Evolutionary conservation across 2,329 filamentous ascomycete species (phyloP).

Genomic region (Trichoderma guizhouense): DNA sequence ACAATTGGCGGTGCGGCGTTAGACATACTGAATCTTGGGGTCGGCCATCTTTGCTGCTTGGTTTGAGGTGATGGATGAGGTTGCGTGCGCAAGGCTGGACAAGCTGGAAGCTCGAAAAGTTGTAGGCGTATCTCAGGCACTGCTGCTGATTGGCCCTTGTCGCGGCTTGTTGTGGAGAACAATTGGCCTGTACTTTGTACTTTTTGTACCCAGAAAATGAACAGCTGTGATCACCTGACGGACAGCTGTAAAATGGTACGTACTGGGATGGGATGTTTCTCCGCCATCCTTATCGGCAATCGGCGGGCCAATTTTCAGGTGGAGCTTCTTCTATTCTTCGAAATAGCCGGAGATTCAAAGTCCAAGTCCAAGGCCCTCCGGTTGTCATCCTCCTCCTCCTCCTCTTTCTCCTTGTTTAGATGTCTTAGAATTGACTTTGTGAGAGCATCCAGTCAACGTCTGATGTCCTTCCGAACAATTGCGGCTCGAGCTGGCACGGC

Average conservation of each 20-base stretch:
- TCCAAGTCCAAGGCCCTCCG: not conserved
- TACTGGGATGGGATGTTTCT: slow-evolving; percentile 14
- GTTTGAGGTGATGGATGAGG: slow-evolving; percentile 21
- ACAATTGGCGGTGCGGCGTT: not conserved
- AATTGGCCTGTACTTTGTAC: not conserved
- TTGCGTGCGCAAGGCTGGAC: slow-evolving; percentile 34
- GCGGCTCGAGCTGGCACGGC: slow-evolving; percentile 52
- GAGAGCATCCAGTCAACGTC: slow-evolving; percentile 36
- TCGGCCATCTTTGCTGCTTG: slow-evolving; percentile 52
- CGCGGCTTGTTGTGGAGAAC: slow-evolving; percentile 1
- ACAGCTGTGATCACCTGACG: not conserved
- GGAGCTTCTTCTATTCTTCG: slow-evolving; percentile 4
- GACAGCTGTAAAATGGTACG: slow-evolving; percentile 15
- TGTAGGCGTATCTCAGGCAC: slow-evolving; percentile 19
- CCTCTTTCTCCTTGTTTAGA: slow-evolving; percentile 27
- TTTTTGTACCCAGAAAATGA: not conserved
- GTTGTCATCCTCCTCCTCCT: not conserved
- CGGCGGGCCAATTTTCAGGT: slow-evolving; percentile 19
- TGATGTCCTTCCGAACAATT: slow-evolving; percentile 58
- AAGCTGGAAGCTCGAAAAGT: slow-evolving; percentile 34
- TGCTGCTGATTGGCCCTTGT: slow-evolving; percentile 29
- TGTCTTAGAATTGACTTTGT: slow-evolving; percentile 31
- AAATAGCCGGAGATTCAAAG: not conserved
- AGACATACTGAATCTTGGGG: slow-evolving; percentile 67
- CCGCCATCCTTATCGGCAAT: slow-evolving; percentile 18